These are phyloP conservation scores for Coemansia sp. DNA, from an alignment of 192 early-diverging fungal genomes.

Conservation along the genomic window DNA sequence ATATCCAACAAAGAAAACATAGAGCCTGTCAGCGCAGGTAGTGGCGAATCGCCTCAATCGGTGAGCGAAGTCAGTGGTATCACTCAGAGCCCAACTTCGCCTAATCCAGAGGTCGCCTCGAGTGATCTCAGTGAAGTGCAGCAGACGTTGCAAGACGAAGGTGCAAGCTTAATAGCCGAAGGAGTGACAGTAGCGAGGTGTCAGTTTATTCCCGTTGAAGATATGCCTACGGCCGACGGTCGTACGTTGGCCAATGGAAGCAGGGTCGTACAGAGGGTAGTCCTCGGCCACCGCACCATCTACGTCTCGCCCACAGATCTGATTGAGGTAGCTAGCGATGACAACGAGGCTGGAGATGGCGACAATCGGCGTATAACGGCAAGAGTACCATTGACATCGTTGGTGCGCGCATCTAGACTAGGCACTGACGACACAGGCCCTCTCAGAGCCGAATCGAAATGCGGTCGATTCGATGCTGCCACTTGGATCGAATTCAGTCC, in stretches of 20 bases:
- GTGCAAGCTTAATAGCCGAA: not conserved
- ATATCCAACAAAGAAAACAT: not conserved
- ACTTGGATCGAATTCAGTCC: constrained; percentile 30
- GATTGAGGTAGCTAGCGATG: constrained; percentile 14
- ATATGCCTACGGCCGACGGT: constrained; percentile 4
- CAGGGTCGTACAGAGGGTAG: constrained; percentile 16
- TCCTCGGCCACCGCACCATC: constrained; percentile 9
- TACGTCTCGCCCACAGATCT: constrained; percentile 18
- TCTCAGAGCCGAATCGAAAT: constrained; percentile 29
- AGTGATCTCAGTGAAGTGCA: constrained; percentile 16
- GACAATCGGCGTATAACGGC: not conserved
- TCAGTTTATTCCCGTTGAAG: constrained; percentile 10
- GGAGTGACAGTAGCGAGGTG: constrained; percentile 8
- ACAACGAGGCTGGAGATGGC: no score
- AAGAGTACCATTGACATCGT: constrained; percentile 7
- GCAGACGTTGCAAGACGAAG: constrained; percentile 18
- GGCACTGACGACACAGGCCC: not conserved
- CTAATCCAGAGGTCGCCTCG: not conserved
- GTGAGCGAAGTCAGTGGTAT: not conserved
- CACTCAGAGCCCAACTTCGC: not conserved
- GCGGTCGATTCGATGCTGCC: constrained; percentile 32
- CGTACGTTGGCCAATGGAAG: constrained; percentile 3
- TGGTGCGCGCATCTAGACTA: constrained; percentile 18
- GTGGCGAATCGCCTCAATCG: not conserved
- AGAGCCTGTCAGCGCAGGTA: not conserved